Base-by-base conservation (phyloP, 108 stramenopile genomes). In the Asterionellopsis glacialis region DNA sequence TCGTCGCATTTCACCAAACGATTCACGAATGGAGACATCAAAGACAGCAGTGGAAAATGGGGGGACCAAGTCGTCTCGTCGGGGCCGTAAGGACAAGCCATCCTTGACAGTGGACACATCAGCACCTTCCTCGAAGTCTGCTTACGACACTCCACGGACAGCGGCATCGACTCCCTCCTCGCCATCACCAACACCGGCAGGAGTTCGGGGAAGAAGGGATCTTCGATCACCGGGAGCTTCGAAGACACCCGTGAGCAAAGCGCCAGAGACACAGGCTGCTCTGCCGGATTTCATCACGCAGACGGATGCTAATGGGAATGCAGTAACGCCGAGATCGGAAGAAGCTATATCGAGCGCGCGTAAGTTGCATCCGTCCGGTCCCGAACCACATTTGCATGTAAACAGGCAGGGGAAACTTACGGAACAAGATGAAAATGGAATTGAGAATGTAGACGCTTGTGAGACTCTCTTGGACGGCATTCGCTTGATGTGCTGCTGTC, bases 281-380 rank as follows among this genome's bases (percentile, higher is more conserved):
- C 75, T 87, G 52, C 87, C 92, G 11, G 88, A 93, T 70, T 90
- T 93, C 64, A 90, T 93, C 33, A 93, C 92, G 15, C 92, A 90
- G 66, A 93, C 92, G 51, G 92, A 93, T 63, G 58, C 74, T 21
- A 71, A 81, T 64, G 92, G 88, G 43, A 82, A 82, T 42, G 84
- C 86, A 22, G 75, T 75, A 3, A 90, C 91, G 1, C 91, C 90
- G 19, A 75, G 91, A 22, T 85, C 76, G 24, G 70, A 64, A 11
- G 61, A 67, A 41, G 84, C 79, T 0, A 81, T 89, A 53, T 43
- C 71, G 11, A 62, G 61, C 3, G 90, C 86, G 12, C 60, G 84
- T 56, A 64, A 72, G 39, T 65, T 58, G 49, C 80, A 85, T 55
- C 80, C 84, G 19, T 53, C 63, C 22, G 82, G 77, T 48, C 73